Evolutionary conservation across 164 flowering plant species (phyloP).

Genomic region (Sedum album): DNA sequence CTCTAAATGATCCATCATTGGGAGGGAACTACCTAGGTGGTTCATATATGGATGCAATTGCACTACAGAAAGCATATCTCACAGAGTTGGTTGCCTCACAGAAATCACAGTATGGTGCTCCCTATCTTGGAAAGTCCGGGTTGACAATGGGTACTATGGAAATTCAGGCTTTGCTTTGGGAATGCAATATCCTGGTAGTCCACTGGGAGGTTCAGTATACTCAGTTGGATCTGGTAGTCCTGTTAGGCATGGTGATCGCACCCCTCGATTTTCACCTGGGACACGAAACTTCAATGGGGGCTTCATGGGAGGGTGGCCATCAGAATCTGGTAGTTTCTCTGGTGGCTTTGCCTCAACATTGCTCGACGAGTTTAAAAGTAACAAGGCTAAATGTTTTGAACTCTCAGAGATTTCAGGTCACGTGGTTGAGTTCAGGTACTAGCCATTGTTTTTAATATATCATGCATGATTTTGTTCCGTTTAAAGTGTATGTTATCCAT

Average conservation of each 20-base stretch:
- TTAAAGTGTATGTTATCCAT: constrained; percentile 10
- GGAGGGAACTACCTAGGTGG: constrained; percentile 44
- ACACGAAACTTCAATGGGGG: constrained; percentile 56
- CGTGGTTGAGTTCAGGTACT: constrained; percentile 97
- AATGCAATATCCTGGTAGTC: constrained; percentile 67
- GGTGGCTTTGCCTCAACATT: constrained; percentile 65
- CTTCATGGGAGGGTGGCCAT: constrained; percentile 61
- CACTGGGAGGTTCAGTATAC: constrained; percentile 40
- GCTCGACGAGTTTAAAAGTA: constrained; percentile 83
- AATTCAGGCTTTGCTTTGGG: constrained; percentile 55
- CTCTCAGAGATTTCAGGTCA: constrained; percentile 83
- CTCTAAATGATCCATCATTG: constrained; percentile 41
- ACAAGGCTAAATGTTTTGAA: constrained; percentile 78
- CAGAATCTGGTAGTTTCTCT: constrained; percentile 44
- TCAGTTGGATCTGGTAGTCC: constrained; percentile 61
- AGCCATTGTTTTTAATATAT: not conserved
- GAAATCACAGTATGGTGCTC: constrained; percentile 54
- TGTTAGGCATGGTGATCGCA: constrained; percentile 44
- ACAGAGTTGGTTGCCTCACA: constrained; percentile 52
- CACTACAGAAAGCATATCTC: constrained; percentile 72
- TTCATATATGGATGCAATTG: constrained; percentile 49
- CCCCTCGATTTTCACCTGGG: constrained; percentile 55
- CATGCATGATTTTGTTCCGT: not conserved
- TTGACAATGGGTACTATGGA: constrained; percentile 54
- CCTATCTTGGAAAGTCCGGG: constrained; percentile 50